Base-by-base conservation (phyloP, 225 moss, liverwort and hornwort species). In the Pleurozium schreberi region DNA sequence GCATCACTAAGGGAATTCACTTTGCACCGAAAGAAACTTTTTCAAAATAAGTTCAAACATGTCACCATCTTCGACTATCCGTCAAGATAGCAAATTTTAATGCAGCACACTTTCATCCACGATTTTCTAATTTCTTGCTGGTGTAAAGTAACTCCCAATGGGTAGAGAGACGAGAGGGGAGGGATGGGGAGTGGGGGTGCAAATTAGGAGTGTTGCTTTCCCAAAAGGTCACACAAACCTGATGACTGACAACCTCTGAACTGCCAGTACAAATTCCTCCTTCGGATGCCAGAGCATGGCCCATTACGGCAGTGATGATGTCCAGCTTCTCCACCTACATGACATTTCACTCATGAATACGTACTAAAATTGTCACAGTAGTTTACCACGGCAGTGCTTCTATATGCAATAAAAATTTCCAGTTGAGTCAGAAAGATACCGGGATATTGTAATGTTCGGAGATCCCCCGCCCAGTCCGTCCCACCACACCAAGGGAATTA, bases 201-300 rank as follows among this genome's bases (percentile, higher is more conserved):
- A 87, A 59, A 82, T 68, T 55, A 71, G 63, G 85, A 36, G 87
- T 42, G 63, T 57, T 83, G 40, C 43, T 64, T 83, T 81, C 38
- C 63, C 62, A 53, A 66, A 82, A 89, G 84, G 82, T 55, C 65
- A 67, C 68, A 92, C 93, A 89, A 71, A 98, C 98, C 98, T 98
- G 99, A 93, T 99, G 99, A 91, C 96, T 96, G 62, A 99, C 99
- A 85, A 97, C 97, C 90, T 95, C 96, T 53, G 93, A 90, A 91
- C 95, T 97, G 45, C 99, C 99, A 9, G 97, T 96, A 83, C 99
- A 99, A 81, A 99, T 97, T 81, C 99, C 99, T 89, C 99, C 99
- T 75, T 95, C 96, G 30, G 99, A 99, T n/a, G 95, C 96, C 87
- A 99, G 86, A 82, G 97, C 91, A 91, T 99, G 93, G 61, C 96